A percentile compares a stretch with the other conserved stretches of the same genome.
phyloP scores from a whole-genome alignment of 192 early-diverging fungal genomes.

The Entomortierella chlamydospora region DNA sequence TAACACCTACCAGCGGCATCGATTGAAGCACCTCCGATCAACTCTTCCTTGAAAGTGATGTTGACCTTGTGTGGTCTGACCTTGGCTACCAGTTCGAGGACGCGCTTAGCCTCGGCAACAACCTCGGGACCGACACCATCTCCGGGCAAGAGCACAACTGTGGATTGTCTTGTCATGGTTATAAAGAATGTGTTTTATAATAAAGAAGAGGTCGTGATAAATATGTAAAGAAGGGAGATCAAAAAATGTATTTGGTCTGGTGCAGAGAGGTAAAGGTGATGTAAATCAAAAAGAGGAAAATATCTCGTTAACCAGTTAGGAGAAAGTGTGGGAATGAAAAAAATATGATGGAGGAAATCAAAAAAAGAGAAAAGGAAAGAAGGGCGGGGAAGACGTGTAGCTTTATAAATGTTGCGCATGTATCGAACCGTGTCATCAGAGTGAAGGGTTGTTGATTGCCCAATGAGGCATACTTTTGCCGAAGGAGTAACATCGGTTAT shows the following conservation, averaged over 20 bases:
- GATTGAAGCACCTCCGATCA: conserved; percentile 94
- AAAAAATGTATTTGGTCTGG: too few species aligned
- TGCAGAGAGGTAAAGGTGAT: conserved; percentile 2
- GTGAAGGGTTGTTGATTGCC: neutral
- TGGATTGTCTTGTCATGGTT: conserved; percentile 33
- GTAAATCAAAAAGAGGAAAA: conserved; percentile 10
- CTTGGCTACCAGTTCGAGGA: conserved; percentile 83
- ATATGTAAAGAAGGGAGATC: too few species aligned
- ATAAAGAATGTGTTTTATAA: neutral
- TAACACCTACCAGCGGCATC: conserved; percentile 80
- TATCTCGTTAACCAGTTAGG: neutral
- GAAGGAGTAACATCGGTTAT: neutral
- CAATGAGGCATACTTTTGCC: conserved; percentile 17
- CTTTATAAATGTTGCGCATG: neutral
- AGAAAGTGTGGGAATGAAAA: neutral
- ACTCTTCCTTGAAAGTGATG: conserved; percentile 81
- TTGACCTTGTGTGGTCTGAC: conserved; percentile 69
- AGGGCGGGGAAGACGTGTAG: neutral
- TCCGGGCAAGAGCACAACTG: conserved; percentile 81
- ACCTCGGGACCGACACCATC: conserved; percentile 98
- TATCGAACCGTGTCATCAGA: neutral
- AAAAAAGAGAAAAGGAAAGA: neutral
- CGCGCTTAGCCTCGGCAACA: conserved; percentile 88
- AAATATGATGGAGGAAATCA: neutral
- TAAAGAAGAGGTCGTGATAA: too few species aligned